Base-by-base conservation (phyloP, 768 basidiomycete genomes). In the Lactifluus echinatus region DNA sequence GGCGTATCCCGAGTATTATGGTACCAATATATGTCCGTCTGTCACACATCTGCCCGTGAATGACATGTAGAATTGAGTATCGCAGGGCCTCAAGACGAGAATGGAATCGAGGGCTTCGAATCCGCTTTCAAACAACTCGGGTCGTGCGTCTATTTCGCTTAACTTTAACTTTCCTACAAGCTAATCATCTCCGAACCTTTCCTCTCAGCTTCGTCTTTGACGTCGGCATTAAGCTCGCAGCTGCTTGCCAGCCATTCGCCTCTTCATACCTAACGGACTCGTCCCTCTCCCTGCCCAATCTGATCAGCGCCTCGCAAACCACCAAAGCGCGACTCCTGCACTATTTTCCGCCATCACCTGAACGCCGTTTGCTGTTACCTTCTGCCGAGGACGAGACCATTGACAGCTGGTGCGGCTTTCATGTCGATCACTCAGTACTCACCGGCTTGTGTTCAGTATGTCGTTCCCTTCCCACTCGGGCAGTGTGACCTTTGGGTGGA, bases 371-470 rank as follows among this genome's bases (percentile, higher is more conserved):
- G 5, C 70, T 74, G n/a, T n/a, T n/a, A n/a, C n/a, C n/a, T n/a
- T n/a, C n/a, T 0, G 57, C 67, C 4, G 79, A 84, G 34, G 80
- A 85, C 60, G 85, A 84, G 47, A 75, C 83, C 2, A 72, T 92
- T 28, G 92, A 96, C 62, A 89, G 83, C 62, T 93, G 91, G 82
- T 98, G 95, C 72, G 95, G 95, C 17, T 93, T 93, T 65, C 95
- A 98, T 70, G 75, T 93, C 21, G 96, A 99, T 67, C 93, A 97
- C 66, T 87, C 86, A 8, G 70, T 92, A 37, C 72, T 99, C 54
- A 99, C 96, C 2, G 96, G 93, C 2, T 81, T 99, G 33, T 97
- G 93, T 70, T 87, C 90, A 48, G 88, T 88, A 68, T 68, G 79
- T 63, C 26, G 34, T 4, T 29, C 24, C 53, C 57, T n/a, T n/a